Evolutionary conservation across 2,329 filamentous ascomycete species (phyloP), one percentile per base, ranked within the genome.

Genomic region (Beauveria australis): DNA sequence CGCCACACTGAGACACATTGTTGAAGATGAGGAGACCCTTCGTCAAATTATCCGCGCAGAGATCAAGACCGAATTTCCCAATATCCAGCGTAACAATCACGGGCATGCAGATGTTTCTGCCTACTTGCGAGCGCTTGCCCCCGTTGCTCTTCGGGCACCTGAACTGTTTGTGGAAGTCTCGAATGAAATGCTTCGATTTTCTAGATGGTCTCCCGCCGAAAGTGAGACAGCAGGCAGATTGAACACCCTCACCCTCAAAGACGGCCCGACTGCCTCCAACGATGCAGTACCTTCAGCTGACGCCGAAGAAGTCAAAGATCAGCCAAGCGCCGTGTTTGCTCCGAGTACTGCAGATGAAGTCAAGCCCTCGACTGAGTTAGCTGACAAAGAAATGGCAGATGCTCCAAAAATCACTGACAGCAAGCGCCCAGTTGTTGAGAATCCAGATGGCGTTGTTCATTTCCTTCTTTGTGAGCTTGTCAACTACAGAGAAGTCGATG

Each of bases 371-470:
- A 88, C 85, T 0, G 85, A 88, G 68, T 68, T 74, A 12, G 74
- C 72, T 52, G 84, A 86, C 65, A 84, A 83, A 66, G 81, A 85
- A 28, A 83, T 85, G 77, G 72, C 78, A 2, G 88, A 91, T 67
- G 81, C 78, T 22, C 78, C 83, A 3, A 96, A 93, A 72, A 65
- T 79, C 3, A 71, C 76, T 41, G 92, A 97, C 63, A 75, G 85
- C 46, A 97, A 95, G 74, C 80, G 89, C 9, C 93, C 94, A 1
- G 81, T 92, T 14, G 86, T 97, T 6, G 92, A 97, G 72, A 92
- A 94, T 64, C 91, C 93, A 0, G 94, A 97, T 72, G 94, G 94
- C 4, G 91, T 99, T 3, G 88, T 99, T 61, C 91, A 97, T 69
- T 99, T 96, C 73, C 80, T 99, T 24, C 85, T 99, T 5, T 95